Evolutionary conservation across 164 flowering plant genomes (phyloP), one percentile per base, ranked within the genome.

Genomic region (Stephania yunnanensis): DNA sequence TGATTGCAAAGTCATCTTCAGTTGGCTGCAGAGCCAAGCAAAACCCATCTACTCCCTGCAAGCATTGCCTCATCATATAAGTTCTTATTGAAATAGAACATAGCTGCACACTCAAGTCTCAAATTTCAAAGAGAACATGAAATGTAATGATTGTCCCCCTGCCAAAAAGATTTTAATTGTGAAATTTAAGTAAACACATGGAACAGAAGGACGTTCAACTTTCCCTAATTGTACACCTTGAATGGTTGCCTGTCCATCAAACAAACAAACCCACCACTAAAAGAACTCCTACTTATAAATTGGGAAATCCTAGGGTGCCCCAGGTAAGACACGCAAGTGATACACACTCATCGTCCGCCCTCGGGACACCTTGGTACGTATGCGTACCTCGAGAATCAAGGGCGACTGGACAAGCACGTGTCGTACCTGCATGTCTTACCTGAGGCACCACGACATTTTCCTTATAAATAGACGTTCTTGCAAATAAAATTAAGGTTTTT

Each of bases 1-100:
- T 85, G 58, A 77, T 85, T 55, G 91, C 99, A 64, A 86, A 74
- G 74, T 85, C 86, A 70, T 67, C 89, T 71, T 81, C 88, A 46
- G 82, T 19, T 17, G 94, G 84, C 76, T 87, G 91, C 73, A 95
- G 63, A 15, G 98, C 96, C 79, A 95, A 85, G 85, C 99, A 95
- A 80, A 89, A 91, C 76, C 89, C 97, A 72, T 71, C 74, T 11
- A 84, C 80, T 65, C 83, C 94, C 97, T 92, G 90, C 80, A 89
- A 20, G 77, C 20, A 70, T 72, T 73, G 31, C 10, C 6, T 61
- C 25, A 5, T 61, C 20, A n/a, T 10, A 19, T 58, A 6, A 15
- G 19, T 5, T 61, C 3, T n/a, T 6, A n/a, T 19, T n/a, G 2
- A n/a, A 61, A 61, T 17, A 3, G 66, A 61, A 61, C n/a, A 61